A percentile compares a stretch with the other conserved stretches of the same genome.
Conservation (phyloP, 108 stramenopile species). For the Nannochloropsis granulata region DNA sequence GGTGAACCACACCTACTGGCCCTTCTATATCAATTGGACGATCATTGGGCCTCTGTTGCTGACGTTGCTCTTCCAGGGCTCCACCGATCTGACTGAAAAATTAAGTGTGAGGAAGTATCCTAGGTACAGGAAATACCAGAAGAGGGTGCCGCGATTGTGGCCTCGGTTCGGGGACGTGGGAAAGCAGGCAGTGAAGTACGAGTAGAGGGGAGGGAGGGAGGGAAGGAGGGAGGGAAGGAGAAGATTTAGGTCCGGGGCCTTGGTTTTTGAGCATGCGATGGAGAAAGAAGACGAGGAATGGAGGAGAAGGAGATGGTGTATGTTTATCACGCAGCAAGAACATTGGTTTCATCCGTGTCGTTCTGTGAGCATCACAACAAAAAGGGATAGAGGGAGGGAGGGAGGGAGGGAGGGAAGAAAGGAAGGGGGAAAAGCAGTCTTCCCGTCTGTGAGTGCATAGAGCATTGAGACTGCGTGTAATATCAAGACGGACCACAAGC, state of each 20-base stretch:
- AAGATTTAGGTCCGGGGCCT: neutral
- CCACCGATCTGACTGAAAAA: neutral
- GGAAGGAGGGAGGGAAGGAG: neutral
- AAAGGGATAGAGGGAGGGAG: no score
- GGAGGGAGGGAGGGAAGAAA: no score
- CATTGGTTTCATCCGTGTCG: no score
- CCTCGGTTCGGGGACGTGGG: neutral
- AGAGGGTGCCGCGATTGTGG: neutral
- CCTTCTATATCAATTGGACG: neutral
- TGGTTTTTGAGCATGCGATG: no score
- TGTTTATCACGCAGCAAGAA: no score
- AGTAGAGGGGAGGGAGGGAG: neutral
- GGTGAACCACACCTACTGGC: neutral
- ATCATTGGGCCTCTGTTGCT: neutral
- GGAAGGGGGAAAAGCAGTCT: no score
- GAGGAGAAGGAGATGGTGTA: no score
- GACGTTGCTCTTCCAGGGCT: neutral
- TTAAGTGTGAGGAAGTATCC: neutral
- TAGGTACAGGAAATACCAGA: neutral
- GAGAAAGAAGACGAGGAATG: no score
- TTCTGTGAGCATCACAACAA: no score
- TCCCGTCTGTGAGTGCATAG: no score
- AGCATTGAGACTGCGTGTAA: no score
- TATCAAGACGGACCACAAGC: no score
- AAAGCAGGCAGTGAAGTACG: neutral